These are phyloP conservation scores for Pascua sp. DNA, from an alignment of 1,284 basidiomycete species.

Conservation along the genomic window DNA sequence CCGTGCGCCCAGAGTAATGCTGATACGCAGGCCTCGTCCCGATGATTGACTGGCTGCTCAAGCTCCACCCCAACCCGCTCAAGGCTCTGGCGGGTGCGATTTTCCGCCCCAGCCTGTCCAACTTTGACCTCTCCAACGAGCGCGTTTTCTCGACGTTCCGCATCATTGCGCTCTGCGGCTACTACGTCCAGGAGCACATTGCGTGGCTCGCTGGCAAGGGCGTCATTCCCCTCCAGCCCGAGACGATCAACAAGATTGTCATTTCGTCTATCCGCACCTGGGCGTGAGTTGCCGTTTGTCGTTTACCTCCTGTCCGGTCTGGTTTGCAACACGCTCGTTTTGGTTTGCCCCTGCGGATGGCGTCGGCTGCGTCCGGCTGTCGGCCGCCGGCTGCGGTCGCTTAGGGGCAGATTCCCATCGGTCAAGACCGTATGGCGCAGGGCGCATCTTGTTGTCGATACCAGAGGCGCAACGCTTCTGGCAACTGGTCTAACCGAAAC, in stretches of 20 bases:
- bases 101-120: conserved; percentile 13
- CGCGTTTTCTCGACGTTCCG: conserved; percentile 40
- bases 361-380: too few species aligned
- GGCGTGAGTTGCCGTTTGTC: conserved; percentile 35
- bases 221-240: conserved; percentile 26
- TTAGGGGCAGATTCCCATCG: too few species aligned
- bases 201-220: conserved; percentile 42
- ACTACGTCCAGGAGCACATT: conserved; percentile 46
- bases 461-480: too few species aligned
- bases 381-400: too few species aligned
- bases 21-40: conserved; percentile 34
- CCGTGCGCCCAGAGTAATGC: neutral
- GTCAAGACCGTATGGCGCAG: too few species aligned
- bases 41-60: conserved; percentile 36
- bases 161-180: conserved; percentile 33
- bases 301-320: neutral
- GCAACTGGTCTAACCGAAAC: neutral
- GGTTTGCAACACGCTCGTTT: neutral
- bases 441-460: too few species aligned
- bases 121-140: conserved; percentile 15
- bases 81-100: conserved; percentile 22
- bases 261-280: conserved; percentile 31
- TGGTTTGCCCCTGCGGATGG: too few species aligned
- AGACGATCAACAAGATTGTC: neutral
- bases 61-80: conserved; percentile 36